These are phyloP conservation scores for Pichia cactophila DNA, from an alignment of 1,139 yeast species.

Conservation along the genomic window DNA sequence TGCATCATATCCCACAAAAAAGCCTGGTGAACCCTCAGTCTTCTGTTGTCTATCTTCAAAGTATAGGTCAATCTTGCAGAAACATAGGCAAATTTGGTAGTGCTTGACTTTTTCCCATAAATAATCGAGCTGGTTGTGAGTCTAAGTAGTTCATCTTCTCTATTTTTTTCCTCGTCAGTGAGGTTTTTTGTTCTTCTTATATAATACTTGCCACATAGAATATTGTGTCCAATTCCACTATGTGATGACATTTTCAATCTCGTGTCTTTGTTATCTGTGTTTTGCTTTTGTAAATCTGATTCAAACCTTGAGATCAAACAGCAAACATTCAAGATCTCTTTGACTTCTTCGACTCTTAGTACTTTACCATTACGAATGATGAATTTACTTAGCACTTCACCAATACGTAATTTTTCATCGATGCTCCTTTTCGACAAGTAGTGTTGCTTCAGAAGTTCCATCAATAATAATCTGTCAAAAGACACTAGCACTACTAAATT, in stretches of 20 bases:
- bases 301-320: constrained; percentile 28
- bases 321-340: constrained; percentile 32
- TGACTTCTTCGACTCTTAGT: constrained; percentile 31
- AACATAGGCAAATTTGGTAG: no score
- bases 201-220: no score
- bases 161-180: no score
- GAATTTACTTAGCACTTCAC: constrained; percentile 68
- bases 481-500: constrained; percentile 55
- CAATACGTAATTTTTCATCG: constrained; percentile 66
- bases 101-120: no score
- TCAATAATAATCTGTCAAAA: constrained; percentile 22
- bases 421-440: constrained; percentile 25
- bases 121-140: no score
- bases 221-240: no score
- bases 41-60: no score
- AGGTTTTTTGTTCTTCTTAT: no score
- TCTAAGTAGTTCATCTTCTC: no score
- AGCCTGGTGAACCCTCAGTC: no score
- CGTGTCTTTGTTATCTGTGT: constrained; percentile 36
- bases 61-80: no score
- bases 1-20: no score
- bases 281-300: constrained; percentile 28
- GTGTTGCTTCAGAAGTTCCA: constrained; percentile 31
- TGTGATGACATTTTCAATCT: constrained; percentile 70
- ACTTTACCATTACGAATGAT: constrained; percentile 41